A percentile compares a stretch with the other conserved stretches of the same genome.
phyloP scores from a whole-genome alignment of 768 basidiomycete species.

The Leccinum arenicola region DNA sequence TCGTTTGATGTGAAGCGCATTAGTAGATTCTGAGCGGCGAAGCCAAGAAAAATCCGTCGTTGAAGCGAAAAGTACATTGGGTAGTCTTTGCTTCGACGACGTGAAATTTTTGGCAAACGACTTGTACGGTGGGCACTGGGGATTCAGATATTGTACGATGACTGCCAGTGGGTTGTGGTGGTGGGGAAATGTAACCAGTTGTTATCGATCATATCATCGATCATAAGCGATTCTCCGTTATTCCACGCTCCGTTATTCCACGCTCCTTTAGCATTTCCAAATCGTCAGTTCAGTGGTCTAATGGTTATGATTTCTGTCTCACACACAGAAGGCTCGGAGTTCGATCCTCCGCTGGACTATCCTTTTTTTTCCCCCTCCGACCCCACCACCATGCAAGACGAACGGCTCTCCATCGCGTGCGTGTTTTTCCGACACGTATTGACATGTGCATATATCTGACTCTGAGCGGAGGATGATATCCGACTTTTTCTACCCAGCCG shows the following conservation, averaged over 20 bases:
- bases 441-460: neutral
- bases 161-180: too few species aligned
- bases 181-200: too few species aligned
- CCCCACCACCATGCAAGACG: slow-evolving; percentile 24
- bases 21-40: neutral
- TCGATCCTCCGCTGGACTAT: slow-evolving; percentile 37
- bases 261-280: neutral
- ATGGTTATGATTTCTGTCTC: slow-evolving; percentile 39
- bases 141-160: too few species aligned
- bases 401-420: slow-evolving; percentile 29
- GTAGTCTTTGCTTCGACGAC: neutral
- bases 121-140: too few species aligned
- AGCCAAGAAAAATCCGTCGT: neutral
- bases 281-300: slow-evolving; percentile 33
- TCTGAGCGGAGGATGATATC: slow-evolving; percentile 72
- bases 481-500: slow-evolving; percentile 93
- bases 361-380: slow-evolving; percentile 9
- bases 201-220: too few species aligned
- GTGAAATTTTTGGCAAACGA: too few species aligned
- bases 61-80: neutral
- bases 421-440: neutral
- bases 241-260: neutral
- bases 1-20: neutral
- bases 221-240: neutral
- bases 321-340: slow-evolving; percentile 38